Evolutionary conservation across 148 eudicot genomes (phyloP), one percentile per base, ranked within the genome.

Genomic region (Chenopodium berlandieri): DNA sequence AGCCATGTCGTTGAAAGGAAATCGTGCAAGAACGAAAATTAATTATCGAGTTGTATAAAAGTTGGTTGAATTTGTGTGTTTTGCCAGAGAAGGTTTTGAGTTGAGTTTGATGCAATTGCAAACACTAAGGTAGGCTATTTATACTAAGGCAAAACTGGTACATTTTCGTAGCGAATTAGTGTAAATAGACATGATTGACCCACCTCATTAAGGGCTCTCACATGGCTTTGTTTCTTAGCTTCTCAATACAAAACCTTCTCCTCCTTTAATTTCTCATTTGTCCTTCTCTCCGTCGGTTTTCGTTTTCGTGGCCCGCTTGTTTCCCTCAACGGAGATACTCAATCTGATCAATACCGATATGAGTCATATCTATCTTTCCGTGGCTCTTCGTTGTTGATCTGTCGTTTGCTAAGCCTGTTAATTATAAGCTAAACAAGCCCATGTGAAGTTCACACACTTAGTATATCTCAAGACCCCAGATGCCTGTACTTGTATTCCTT

Each of bases 191-290:
- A 25, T 78, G 65, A 25, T 17, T 62, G 80, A 66, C 73, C 80
- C 73, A 67, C 73, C 22, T 78, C 31, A 46, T 25, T 9, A 46
- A 67, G 46, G 40, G 17, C 25, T 78, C 47, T 78, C 80, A 78
- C 80, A 78, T 66, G 73, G 73, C 73, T 62, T 62, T 62, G 66
- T 72, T 44, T 44, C 32, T 44, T 48, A 62, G 66, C 66, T n/a
- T 62, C 25, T 56, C 62, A 56, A 56, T 56, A 4, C 62, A 56
- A 14, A 56, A 56, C 17, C 62, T 56, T 56, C 1, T 4, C 5
- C 62, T 56, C 62, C 62, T 56, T 56, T 1, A 31, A 31, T 31
- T 31, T 12, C 62, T 62, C 27, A 20, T 62, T 27, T 62, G 66
- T 62, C 66, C 66, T 62, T 25, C 66, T 22, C 9, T 62, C 66